These are phyloP conservation scores for Canariomyces notabilis DNA, from an alignment of 2,329 filamentous ascomycete genomes.

Conservation along the genomic window DNA sequence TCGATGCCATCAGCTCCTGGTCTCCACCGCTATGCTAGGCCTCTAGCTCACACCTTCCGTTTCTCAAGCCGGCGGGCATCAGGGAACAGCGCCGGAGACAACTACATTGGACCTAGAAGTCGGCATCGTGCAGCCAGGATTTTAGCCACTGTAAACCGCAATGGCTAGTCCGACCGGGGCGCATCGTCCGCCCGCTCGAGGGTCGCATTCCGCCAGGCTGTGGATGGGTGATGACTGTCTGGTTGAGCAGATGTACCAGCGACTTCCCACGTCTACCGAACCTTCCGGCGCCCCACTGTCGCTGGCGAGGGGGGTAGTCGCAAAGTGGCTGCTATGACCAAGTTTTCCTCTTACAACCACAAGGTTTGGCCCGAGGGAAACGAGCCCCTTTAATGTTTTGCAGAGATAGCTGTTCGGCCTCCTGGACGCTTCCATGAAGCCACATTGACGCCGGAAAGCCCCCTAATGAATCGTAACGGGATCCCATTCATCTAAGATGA, in stretches of 20 bases:
- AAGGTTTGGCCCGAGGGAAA: constrained; percentile 2
- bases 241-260: constrained; percentile 12
- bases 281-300: background rate
- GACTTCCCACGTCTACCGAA: background rate
- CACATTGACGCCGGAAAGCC: background rate
- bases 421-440: background rate
- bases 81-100: background rate
- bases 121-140: constrained; percentile 4
- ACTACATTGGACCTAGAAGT: constrained; percentile 12
- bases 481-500: constrained; percentile 16
- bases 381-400: constrained; percentile 13
- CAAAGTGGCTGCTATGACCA: constrained; percentile 3
- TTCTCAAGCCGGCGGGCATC: background rate
- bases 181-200: background rate
- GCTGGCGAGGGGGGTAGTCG: constrained; percentile 12
- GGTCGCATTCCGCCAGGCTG: constrained; percentile 20
- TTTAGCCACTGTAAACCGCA: background rate
- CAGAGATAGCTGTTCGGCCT: background rate
- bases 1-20: background rate
- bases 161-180: constrained; percentile 1
- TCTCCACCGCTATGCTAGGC: constrained; percentile 8
- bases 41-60: background rate
- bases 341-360: constrained; percentile 23
- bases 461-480: background rate
- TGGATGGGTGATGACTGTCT: constrained; percentile 3